Evolutionary conservation across 192 early-diverging fungal species (phyloP).

Genomic region (Chytriomyces hyalinus): DNA sequence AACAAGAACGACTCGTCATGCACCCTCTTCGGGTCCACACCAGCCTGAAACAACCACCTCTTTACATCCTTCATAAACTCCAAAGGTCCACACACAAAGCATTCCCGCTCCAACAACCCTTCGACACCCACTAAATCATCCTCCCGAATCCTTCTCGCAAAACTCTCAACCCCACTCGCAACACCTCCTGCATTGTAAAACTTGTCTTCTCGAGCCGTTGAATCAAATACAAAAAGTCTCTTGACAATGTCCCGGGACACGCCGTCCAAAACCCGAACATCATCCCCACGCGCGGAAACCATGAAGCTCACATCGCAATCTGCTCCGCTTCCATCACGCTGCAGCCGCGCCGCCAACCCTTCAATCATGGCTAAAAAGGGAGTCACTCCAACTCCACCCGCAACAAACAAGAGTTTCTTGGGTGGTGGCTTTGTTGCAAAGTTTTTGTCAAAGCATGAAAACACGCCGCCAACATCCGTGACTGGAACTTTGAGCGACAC

Average conservation of each 20-base stretch:
- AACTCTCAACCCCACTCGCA: background rate
- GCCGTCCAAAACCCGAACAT: background rate
- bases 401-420: slow-evolving; percentile 32
- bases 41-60: background rate
- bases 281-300: slow-evolving; percentile 3
- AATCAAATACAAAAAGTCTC: slow-evolving; percentile 10
- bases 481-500: background rate
- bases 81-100: slow-evolving; percentile 17
- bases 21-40: background rate
- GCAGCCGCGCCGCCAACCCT: background rate
- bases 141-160: background rate
- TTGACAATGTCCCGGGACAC: background rate
- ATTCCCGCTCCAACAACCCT: background rate
- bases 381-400: slow-evolving; percentile 38
- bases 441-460: slow-evolving; percentile 10
- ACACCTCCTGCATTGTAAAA: background rate
- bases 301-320: background rate
- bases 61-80: slow-evolving; percentile 18
- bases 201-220: background rate
- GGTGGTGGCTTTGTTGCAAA: background rate
- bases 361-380: slow-evolving; percentile 30
- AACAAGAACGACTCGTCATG: slow-evolving; percentile 1
- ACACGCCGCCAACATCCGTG: slow-evolving; percentile 4
- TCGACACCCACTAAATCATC: background rate
- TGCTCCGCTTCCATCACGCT: background rate